Base-by-base conservation (phyloP, 1,284 basidiomycete species). In the Fomitopsis schrenkii region DNA sequence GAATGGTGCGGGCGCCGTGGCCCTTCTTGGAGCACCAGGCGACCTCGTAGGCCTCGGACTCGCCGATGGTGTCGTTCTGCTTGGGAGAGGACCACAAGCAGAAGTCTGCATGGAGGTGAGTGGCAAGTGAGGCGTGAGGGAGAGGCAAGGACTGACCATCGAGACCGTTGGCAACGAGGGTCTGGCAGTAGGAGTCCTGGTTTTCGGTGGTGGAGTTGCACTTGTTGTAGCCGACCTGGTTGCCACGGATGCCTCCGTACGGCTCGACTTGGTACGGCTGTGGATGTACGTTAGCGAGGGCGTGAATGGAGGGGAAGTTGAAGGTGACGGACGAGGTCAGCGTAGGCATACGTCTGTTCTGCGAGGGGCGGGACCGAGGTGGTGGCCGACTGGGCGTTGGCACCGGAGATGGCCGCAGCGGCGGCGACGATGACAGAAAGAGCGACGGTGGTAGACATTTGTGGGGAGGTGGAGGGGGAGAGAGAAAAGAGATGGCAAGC, bases 21-120 rank as follows among this genome's bases (percentile, higher is more conserved):
- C 86, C 84, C 56, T 81, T 79, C 70, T 84, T 86, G 41, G 88
- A 88, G 77, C 90, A 93, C 83, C 84, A 93, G 0, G 88, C 85
- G 19, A 93, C 86, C 64, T 83, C 86, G 70, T 85, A 78, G 42
- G 79, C 83, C 73, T 93, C 91, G 4, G 83, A 81, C 65, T 89
- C 79, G 28, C 81, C 88, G 59, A 93, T 84, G n/a, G 77, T 76
- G 36, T 79, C 76, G 63, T 73, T 75, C 28, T 71, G 72, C 28
- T 72, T 72, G 2, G 70, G 79, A 30, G 87, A 85, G 9, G 77
- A 84, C 80, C 82, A 90, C 14, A 89, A 64, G 66, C 87, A 90
- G 72, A 86, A 89, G 70, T 89, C 87, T 70, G 68, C 17, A 40
- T 48, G 26, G 60, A 6, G 28, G 30, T 63, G 26, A 59, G 59